Evolutionary conservation across 495 filamentous ascomycete genomes (phyloP), one percentile per base, ranked within the genome.

Genomic region (Hypoxylon fuscum): DNA sequence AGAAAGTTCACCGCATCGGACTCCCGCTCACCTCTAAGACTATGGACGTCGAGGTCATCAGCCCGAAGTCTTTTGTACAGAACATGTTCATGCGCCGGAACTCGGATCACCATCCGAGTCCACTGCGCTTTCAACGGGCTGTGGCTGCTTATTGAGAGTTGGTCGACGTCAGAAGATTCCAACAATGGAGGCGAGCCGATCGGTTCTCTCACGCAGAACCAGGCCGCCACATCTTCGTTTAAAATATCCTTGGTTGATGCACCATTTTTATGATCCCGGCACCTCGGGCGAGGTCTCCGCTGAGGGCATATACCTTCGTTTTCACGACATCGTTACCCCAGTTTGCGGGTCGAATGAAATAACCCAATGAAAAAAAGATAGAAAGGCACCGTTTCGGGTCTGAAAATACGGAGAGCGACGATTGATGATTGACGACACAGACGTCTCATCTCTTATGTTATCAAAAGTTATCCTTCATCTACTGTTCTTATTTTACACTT

Each of bases 1-100:
- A 86, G 71, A 85, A 86, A 69, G 74, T 76, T 42, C 81, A 83
- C 37, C 85, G 82, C 32, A 77, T 85, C 61, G 79, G 83, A n/a
- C 75, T 85, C 58, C 73, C 82, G 31, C 82, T 81, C 63, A 78
- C 82, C 29, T 81, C 85, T 20, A 76, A 85, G 62, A 84, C 85
- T 35, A 79, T 84, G 73, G 82, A 84, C 55, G 76, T 90, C 59
- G 90, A 90, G 55, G 82, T 86, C 55, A 78, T 90, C 62, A 87
- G 84, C 55, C 88, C 91, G 11, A 87, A 84, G 62, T 81, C 87
- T 55, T 79, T 96, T 67, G 88, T 95, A 68, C 86, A 91, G 76
- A 88, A 93, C 61, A 81, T 94, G 41, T 89, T 96, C 70, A 80
- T 89, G 67, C 89, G 89, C 52, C 76, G 79, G 48, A 59, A 77